Evolutionary conservation across 2,329 filamentous ascomycete species (phyloP).

Genomic region (Ceratocystiopsis brevicomis): DNA sequence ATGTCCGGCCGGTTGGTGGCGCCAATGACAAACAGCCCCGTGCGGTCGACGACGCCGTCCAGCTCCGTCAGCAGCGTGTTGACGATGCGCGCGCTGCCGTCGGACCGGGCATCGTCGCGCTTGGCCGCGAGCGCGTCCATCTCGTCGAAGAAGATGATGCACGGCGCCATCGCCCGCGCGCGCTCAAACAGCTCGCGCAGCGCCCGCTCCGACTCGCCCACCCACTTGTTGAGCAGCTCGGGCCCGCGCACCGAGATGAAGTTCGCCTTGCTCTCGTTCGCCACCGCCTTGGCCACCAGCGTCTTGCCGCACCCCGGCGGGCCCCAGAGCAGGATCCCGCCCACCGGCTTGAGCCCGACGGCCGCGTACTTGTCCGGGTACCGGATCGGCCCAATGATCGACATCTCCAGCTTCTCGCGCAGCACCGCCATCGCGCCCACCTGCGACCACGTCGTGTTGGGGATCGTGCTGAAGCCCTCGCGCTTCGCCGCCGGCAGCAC

Average conservation of each 20-base stretch:
- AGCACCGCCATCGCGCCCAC: constrained; percentile 71
- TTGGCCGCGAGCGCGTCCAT: constrained; percentile 72
- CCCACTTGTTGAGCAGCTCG: constrained; percentile 91
- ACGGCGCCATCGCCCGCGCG: constrained; percentile 70
- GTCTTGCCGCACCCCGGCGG: constrained; percentile 96
- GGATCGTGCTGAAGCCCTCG: constrained; percentile 88
- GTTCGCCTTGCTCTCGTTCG: constrained; percentile 87
- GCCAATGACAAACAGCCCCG: constrained; percentile 83
- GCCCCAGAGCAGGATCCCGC: constrained; percentile 87
- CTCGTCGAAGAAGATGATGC: constrained; percentile 96
- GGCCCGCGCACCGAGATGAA: constrained; percentile 97
- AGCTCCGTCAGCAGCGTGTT: constrained; percentile 90
- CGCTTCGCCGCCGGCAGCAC: constrained; percentile 69
- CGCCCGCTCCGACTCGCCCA: constrained; percentile 86
- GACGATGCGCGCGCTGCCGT: constrained; percentile 75
- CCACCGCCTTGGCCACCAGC: constrained; percentile 84
- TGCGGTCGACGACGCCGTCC: constrained; percentile 62
- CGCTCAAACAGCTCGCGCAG: constrained; percentile 83
- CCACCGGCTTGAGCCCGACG: constrained; percentile 62
- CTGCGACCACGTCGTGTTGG: constrained; percentile 80
- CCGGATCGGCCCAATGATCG: constrained; percentile 80
- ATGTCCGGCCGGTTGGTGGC: constrained; percentile 92
- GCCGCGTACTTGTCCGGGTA: constrained; percentile 57
- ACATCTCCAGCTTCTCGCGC: constrained; percentile 61
- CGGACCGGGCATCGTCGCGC: constrained; percentile 51